These are phyloP conservation scores for Fusarium sublunatum DNA, from an alignment of 2,329 filamentous ascomycete species.

Conservation along the genomic window DNA sequence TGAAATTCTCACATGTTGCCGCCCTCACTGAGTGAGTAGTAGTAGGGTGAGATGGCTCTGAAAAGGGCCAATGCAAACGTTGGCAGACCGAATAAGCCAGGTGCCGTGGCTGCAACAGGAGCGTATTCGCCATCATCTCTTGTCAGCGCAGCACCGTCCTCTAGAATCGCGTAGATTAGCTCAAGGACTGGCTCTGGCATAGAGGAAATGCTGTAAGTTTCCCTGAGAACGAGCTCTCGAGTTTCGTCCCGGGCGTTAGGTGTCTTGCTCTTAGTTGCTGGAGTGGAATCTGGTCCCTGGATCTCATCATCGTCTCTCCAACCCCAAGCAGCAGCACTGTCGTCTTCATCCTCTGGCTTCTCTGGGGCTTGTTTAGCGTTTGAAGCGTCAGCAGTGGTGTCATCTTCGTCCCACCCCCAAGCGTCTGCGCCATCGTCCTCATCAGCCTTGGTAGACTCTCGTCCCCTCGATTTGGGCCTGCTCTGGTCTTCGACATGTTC, in stretches of 20 bases:
- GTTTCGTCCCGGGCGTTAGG: conserved; percentile 50
- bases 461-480: conserved; percentile 25
- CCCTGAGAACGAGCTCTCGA: conserved; percentile 80
- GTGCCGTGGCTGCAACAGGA: conserved; percentile 73
- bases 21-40: conserved; percentile 71
- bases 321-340: conserved; percentile 78
- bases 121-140: conserved; percentile 62
- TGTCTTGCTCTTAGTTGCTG: conserved; percentile 24
- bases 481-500: conserved; percentile 51
- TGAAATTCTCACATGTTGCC: conserved; percentile 69
- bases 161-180: conserved; percentile 69
- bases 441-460: conserved; percentile 31
- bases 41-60: conserved; percentile 78
- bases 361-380: conserved; percentile 21
- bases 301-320: conserved; percentile 78
- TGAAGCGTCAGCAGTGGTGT: conserved; percentile 45
- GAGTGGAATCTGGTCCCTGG: conserved; percentile 39
- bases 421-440: conserved; percentile 69
- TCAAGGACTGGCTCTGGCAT: conserved; percentile 83
- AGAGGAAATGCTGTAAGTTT: conserved; percentile 89
- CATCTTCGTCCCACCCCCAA: conserved; percentile 86
- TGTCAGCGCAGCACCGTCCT: conserved; percentile 71
- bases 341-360: conserved; percentile 56
- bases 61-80: conserved; percentile 82
- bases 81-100: conserved; percentile 77